Evolutionary conservation across 2,329 filamentous ascomycete species (phyloP).

Genomic region (Triangularia setosa): DNA sequence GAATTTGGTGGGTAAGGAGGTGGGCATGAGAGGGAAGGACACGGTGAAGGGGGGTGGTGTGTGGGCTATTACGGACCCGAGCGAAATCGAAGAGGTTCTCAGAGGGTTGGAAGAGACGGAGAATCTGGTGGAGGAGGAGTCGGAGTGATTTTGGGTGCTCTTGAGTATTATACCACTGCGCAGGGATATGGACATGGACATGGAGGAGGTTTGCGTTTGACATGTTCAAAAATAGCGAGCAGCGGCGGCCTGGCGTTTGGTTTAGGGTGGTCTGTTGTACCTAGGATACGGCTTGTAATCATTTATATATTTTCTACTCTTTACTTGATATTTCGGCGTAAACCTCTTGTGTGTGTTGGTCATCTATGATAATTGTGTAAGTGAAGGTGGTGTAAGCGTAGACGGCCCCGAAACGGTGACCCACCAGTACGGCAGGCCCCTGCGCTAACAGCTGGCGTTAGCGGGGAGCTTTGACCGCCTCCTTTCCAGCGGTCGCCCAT

Average conservation of each 20-base stretch:
- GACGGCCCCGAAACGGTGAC: not conserved
- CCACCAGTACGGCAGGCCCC: conserved; percentile 1
- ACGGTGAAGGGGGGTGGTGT: conserved; percentile 83
- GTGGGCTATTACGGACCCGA: conserved; percentile 83
- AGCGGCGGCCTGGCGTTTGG: not conserved
- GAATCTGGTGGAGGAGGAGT: conserved; percentile 45
- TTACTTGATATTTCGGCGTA: not conserved
- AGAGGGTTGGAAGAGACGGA: conserved; percentile 63
- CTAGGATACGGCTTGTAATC: conserved; percentile 2
- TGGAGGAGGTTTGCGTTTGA: not conserved
- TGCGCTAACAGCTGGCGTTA: not conserved
- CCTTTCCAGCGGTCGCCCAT: not conserved
- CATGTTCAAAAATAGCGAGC: not conserved
- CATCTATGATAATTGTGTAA: not conserved
- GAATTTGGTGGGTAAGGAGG: conserved; percentile 92
- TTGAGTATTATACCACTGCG: not conserved
- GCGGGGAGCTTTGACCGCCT: not conserved
- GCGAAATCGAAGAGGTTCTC: conserved; percentile 67
- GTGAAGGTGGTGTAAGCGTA: not conserved
- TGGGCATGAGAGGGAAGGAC: conserved; percentile 77
- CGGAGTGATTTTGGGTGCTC: not conserved
- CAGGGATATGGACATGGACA: not conserved
- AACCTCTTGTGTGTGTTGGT: not conserved
- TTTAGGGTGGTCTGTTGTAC: not conserved
- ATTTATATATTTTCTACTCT: not conserved